These are phyloP conservation scores for Metarhizium humberi DNA, from an alignment of 2,329 filamentous ascomycete species.

Conservation along the genomic window DNA sequence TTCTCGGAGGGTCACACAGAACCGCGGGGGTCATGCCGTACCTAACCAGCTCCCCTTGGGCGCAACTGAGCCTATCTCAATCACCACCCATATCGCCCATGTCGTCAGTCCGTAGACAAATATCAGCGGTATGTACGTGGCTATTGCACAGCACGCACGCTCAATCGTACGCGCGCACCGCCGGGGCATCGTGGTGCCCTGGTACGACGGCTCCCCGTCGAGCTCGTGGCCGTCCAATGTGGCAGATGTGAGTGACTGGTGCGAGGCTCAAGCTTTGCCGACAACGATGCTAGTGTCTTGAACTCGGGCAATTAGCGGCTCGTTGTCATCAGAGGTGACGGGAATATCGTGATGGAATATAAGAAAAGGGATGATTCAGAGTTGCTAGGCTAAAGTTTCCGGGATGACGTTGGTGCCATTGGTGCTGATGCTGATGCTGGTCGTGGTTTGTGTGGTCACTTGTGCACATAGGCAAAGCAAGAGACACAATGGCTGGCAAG, in stretches of 20 bases:
- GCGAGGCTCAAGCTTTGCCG: background rate
- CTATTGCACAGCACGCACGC: constrained; percentile 70
- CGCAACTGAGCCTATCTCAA: constrained; percentile 56
- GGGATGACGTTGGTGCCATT: background rate
- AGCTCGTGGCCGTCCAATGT: constrained; percentile 9
- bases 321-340: background rate
- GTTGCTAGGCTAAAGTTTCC: background rate
- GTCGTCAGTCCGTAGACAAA: constrained; percentile 88
- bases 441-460: background rate
- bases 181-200: constrained; percentile 36
- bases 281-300: background rate
- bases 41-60: constrained; percentile 47
- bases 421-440: background rate
- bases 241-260: background rate
- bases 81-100: constrained; percentile 86
- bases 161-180: constrained; percentile 64
- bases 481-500: too few species aligned
- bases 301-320: background rate
- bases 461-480: background rate
- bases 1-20: background rate
- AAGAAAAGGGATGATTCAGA: background rate
- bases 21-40: constrained; percentile 18
- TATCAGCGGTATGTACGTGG: constrained; percentile 75
- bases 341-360: background rate
- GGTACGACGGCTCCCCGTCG: constrained; percentile 7